Evolutionary conservation across 495 filamentous ascomycete species (phyloP), one percentile per base, ranked within the genome.

Genomic region (Penicillium canescens): DNA sequence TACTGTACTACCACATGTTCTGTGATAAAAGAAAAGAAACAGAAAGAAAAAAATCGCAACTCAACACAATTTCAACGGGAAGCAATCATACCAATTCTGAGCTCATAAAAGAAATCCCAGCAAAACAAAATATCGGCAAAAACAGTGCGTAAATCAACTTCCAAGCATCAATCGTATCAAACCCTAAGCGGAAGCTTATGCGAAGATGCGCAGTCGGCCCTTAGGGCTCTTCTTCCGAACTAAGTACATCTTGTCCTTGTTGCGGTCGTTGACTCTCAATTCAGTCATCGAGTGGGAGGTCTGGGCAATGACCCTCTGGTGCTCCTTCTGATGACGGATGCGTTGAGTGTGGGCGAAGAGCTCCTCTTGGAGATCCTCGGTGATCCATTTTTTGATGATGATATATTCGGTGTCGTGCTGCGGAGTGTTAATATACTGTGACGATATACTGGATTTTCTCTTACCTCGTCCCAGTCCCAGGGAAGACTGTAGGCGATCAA

Each of bases 381-480:
- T 77, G 55, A 92, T 83, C 84, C 83, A 91, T 48, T 82, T 77
- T 67, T 89, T 89, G 76, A 92, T 90, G 50, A 92, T 69, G 49
- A 92, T 77, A 56, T 84, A 91, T 47, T 87, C 83, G 43, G 80
- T 76, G 56, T 92, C 86, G 73, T 80, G 61, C 66, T 71, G 41
- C 13, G 51, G 50, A 33, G 10, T 5, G 28, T 26, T 37, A 36
- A 34, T 12, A 48, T 13, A 42, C 6, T 11, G 6, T 14, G 41
- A 7, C 4, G 12, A 36, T 18, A 37, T 21, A 16, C 3, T 11
- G 26, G 14, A 42, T 39, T 34, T 13, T 13, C 41, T 57, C 72
- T 62, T 71, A 79, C 76, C 39, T 73, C 69, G 47, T 79, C 76
- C 69, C 69, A 81, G 6, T 76, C 74, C 79, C 79, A 82, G 12